Evolutionary conservation across 2,329 filamentous ascomycete genomes (phyloP).

Genomic region (Plectosphaerella cucumerina): DNA sequence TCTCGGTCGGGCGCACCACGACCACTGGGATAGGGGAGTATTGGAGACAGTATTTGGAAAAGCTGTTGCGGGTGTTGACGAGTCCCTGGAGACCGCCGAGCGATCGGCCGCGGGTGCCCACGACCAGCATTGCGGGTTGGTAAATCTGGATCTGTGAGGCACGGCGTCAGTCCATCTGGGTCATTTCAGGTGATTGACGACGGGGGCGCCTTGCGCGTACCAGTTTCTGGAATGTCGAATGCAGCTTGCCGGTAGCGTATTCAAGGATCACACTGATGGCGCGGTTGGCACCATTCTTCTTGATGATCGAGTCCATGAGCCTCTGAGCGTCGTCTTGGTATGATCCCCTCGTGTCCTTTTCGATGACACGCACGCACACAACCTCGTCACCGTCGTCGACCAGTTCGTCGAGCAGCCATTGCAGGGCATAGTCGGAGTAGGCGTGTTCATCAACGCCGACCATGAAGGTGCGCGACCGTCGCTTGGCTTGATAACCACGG

Average conservation of each 20-base stretch:
- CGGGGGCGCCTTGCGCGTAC: constrained; percentile 43
- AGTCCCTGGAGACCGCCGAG: constrained; percentile 83
- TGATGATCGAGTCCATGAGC: constrained; percentile 71
- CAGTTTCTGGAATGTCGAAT: constrained; percentile 86
- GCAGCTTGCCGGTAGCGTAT: constrained; percentile 83
- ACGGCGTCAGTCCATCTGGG: not conserved
- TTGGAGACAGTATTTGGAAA: constrained; percentile 92
- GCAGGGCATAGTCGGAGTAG: constrained; percentile 87
- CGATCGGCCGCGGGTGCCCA: constrained; percentile 81
- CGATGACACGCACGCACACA: constrained; percentile 82
- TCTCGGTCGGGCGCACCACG: constrained; percentile 81
- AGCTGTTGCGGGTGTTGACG: constrained; percentile 72
- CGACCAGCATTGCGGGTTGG: constrained; percentile 85
- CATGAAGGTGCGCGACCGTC: constrained; percentile 82
- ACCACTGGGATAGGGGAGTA: constrained; percentile 92
- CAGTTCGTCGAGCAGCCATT: constrained; percentile 88
- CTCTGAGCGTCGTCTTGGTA: constrained; percentile 74
- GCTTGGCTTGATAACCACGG: constrained; percentile 75
- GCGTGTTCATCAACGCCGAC: constrained; percentile 88
- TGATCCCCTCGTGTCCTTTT: constrained; percentile 56
- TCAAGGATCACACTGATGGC: constrained; percentile 84
- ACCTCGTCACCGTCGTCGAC: constrained; percentile 93
- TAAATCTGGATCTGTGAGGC: constrained; percentile 75
- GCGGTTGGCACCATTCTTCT: constrained; percentile 73
- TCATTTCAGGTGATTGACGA: not conserved